Conservation (phyloP, 2,329 filamentous ascomycete species). For the Sarocladium brachiariae region DNA sequence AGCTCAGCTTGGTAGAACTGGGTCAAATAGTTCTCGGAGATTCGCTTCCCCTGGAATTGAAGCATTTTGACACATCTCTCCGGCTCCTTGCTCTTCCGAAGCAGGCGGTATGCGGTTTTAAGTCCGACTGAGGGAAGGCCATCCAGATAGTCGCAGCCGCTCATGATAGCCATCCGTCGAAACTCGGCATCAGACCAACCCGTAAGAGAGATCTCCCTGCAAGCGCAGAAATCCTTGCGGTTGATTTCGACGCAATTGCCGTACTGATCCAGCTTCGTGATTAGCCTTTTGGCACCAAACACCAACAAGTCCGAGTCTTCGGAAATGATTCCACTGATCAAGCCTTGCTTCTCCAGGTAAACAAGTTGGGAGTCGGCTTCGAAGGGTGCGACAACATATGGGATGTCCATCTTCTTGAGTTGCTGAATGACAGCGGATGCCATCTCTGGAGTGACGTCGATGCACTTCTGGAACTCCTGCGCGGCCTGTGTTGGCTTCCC, state of each 20-base stretch:
- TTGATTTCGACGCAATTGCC: conserved; percentile 91
- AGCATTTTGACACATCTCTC: conserved; percentile 77
- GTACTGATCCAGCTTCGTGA: conserved; percentile 92
- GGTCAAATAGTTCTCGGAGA: conserved; percentile 76
- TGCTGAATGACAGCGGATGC: conserved; percentile 86
- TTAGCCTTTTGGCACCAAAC: conserved; percentile 81
- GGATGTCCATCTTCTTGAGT: conserved; percentile 69
- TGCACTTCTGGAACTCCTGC: conserved; percentile 84
- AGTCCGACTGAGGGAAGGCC: conserved; percentile 80
- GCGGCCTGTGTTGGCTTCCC: conserved; percentile 77
- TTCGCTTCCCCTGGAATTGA: conserved; percentile 81
- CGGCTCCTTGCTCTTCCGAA: conserved; percentile 83
- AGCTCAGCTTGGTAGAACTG: conserved; percentile 80
- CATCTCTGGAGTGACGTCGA: conserved; percentile 96
- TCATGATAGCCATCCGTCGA: conserved; percentile 90
- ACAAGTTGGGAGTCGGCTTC: conserved; percentile 96
- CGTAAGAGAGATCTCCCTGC: conserved; percentile 78
- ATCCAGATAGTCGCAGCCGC: conserved; percentile 91
- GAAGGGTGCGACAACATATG: conserved; percentile 92
- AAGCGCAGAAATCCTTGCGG: conserved; percentile 79
- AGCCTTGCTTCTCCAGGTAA: conserved; percentile 80
- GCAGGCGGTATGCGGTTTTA: conserved; percentile 86
- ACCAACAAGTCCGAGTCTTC: conserved; percentile 96
- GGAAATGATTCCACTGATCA: conserved; percentile 82
- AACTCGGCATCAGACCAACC: conserved; percentile 93